Percentiles rank a stretch among this genome's conserved stretches.
Evolutionary conservation across 768 basidiomycete species (phyloP).

Genomic region (Scleroderma bovista): DNA sequence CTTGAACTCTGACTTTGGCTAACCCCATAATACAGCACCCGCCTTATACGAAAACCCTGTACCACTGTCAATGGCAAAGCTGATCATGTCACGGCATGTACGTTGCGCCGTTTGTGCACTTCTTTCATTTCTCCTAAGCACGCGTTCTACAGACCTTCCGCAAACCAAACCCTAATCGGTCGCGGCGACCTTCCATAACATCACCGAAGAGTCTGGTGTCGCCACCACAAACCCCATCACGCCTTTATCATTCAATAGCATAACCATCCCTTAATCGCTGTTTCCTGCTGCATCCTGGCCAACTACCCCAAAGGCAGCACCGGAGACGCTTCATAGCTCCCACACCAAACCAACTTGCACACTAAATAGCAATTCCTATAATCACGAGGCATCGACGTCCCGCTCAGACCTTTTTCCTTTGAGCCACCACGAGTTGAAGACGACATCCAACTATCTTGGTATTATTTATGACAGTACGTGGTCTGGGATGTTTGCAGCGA

Average conservation of each 20-base stretch:
- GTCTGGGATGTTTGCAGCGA: constrained; percentile 4
- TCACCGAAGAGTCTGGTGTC: constrained; percentile 16
- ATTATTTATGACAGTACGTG: constrained; percentile 20
- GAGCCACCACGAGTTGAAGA: constrained; percentile 18
- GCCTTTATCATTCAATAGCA: constrained; percentile 31
- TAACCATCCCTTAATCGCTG: constrained; percentile 15
- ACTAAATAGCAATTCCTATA: constrained; percentile 18
- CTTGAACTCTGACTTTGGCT: background rate
- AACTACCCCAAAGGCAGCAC: constrained; percentile 1
- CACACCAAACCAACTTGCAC: constrained; percentile 12
- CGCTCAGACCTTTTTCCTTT: constrained; percentile 5
- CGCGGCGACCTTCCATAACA: constrained; percentile 18
- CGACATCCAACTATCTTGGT: constrained; percentile 19
- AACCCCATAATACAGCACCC: constrained; percentile 30
- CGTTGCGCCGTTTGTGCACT: constrained; percentile 11
- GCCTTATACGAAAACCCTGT: constrained; percentile 38
- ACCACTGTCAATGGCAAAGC: constrained; percentile 46
- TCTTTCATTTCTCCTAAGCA: constrained; percentile 1
- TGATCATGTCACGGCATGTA: constrained; percentile 51
- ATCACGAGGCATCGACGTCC: constrained; percentile 19
- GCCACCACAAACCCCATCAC: constrained; percentile 30
- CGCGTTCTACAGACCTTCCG: constrained; percentile 26
- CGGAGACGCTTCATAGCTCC: constrained; percentile 25
- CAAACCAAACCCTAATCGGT: constrained; percentile 23
- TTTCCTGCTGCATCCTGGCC: background rate